Conservation (phyloP, 345 rosid species). For the Ceriops zippeliana region DNA sequence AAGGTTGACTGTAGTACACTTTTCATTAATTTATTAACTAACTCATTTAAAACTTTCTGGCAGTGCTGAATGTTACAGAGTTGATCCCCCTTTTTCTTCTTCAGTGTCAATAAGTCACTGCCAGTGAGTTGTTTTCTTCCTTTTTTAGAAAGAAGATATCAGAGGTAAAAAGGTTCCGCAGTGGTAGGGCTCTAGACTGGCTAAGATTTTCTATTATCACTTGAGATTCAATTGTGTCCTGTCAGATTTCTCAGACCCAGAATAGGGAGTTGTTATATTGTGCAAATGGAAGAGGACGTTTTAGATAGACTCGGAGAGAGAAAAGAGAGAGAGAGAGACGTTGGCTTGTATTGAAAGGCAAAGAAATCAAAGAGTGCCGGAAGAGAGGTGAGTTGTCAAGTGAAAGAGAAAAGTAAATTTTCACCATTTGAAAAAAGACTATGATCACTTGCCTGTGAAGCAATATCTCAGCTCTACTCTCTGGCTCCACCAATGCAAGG, state of each 20-base stretch:
- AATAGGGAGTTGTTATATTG: conserved; percentile 14
- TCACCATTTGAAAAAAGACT: conserved; percentile 14
- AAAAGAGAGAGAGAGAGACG: background rate
- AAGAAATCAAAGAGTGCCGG: conserved; percentile 9
- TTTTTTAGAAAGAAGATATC: conserved; percentile 16
- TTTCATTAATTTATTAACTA: conserved; percentile 21
- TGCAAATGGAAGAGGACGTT: conserved; percentile 7
- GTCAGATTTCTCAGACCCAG: conserved; percentile 17
- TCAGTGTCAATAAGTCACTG: conserved; percentile 22
- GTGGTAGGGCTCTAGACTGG: conserved; percentile 26
- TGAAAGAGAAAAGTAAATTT: conserved; percentile 3
- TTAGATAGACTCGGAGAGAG: conserved; percentile 16
- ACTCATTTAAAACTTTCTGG: conserved; percentile 25
- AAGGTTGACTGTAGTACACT: conserved; percentile 26
- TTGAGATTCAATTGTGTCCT: conserved; percentile 7
- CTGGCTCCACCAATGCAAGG: conserved; percentile 12
- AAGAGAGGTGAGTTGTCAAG: conserved; percentile 30
- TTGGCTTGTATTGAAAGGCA: conserved; percentile 26
- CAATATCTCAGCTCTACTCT: conserved; percentile 15
- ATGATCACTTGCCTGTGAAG: conserved; percentile 35
- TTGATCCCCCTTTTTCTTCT: conserved; percentile 14
- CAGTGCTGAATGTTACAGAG: conserved; percentile 25
- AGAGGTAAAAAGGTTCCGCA: conserved; percentile 27
- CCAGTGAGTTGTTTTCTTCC: conserved; percentile 21
- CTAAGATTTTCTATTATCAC: conserved; percentile 15